phyloP scores from a whole-genome alignment of 352 stramenopile species.

The Pythium sp. region DNA sequence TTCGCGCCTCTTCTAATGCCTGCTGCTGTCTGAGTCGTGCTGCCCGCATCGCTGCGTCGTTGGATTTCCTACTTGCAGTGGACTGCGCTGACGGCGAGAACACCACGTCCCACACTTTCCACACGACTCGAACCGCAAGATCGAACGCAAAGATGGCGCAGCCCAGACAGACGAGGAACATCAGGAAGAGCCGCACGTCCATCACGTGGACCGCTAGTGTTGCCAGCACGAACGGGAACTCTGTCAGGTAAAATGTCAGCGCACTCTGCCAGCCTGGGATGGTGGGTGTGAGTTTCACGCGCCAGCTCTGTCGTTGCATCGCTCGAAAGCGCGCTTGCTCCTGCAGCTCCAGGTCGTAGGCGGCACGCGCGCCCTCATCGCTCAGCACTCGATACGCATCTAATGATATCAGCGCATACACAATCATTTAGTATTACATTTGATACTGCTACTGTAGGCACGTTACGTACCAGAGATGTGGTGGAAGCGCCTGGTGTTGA shows the following conservation, averaged over 20 bases:
- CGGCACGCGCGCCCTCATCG: conserved; percentile 19
- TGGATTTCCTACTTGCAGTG: neutral
- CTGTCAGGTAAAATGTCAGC: conserved; percentile 30
- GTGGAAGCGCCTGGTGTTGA: conserved; percentile 33
- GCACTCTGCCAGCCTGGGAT: conserved; percentile 7
- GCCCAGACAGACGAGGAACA: conserved; percentile 24
- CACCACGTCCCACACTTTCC: conserved; percentile 17
- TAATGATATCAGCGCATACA: neutral
- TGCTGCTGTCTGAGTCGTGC: conserved; percentile 31
- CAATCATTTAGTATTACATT: neutral
- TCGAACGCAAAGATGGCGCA: conserved; percentile 31
- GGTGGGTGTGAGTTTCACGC: conserved; percentile 9
- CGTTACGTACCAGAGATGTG: conserved; percentile 28
- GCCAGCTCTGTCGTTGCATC: conserved; percentile 15
- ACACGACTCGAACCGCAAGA: conserved; percentile 11
- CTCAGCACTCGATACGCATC: conserved; percentile 34
- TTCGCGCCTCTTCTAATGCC: conserved; percentile 10
- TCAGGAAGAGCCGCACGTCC: conserved; percentile 23
- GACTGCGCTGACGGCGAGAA: conserved; percentile 50
- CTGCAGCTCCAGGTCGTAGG: conserved; percentile 28
- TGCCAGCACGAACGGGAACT: conserved; percentile 28
- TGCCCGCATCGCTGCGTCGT: conserved; percentile 81
- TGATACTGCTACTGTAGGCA: neutral
- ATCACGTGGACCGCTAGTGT: conserved; percentile 20
- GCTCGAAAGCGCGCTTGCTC: conserved; percentile 25